Base-by-base conservation (phyloP, 2,329 filamentous ascomycete genomes). In the Xylaria sp. region DNA sequence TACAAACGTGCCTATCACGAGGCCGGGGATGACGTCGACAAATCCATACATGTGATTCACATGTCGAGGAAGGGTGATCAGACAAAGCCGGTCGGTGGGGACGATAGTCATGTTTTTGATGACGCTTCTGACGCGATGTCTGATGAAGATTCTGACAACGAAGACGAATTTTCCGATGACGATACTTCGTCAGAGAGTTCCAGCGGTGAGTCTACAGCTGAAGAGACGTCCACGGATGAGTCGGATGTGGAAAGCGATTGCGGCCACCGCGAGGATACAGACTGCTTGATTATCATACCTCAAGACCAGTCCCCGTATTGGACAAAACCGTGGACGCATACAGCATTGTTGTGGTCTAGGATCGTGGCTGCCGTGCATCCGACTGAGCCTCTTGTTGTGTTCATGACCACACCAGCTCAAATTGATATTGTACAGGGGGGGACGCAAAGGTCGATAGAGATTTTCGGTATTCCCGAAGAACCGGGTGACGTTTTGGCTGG, bases 161-260 rank as follows among this genome's bases (percentile, higher is more conserved):
- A 52, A 28, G 51, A 56, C 1, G 45, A 47, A 49, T 64, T 45
- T 25, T 64, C 61, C n/a, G 61, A 64, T 38, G 57, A 61, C 25
- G 61, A 59, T 12, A n/a, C 43, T 3, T 43, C 51, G 9, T 60
- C 56, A 38, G 33, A 49, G 12, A 35, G 33, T 31, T 45, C 56
- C 2, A 37, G 45, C 12, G 47, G 49, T n/a, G 53, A 54, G 12
- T 57, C 52, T n/a, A 28, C 46, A 7, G 4, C 11, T 19, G 45
- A 47, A 31, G 54, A 61, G 12, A 35, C 15, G 14, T 35, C 37
- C n/a, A 57, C 61, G 12, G 58, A 61, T 21, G 58, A 64, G 9
- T 61, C 62, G n/a, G 58, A 62, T 19, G 3, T 45, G 2, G 62
- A 61, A 37, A 51, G 40, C 33, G n/a, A 12, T n/a, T 21, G 11